Percentiles rank a stretch among this genome's conserved stretches.
phyloP scores from a whole-genome alignment of 106 monocot species.

The Platanthera zijinensis region DNA sequence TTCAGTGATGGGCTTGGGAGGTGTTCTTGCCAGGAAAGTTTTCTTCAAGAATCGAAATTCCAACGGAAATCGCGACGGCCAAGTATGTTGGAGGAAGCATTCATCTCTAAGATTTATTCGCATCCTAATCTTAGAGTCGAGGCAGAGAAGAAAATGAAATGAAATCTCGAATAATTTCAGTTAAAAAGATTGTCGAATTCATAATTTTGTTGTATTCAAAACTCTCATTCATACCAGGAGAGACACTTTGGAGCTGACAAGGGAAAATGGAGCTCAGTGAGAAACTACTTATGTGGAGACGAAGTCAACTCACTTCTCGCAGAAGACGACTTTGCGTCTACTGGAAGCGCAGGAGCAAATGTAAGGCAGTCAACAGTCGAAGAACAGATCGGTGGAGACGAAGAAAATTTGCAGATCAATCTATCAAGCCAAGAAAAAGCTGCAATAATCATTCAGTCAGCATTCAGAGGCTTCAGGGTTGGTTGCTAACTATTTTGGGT shows the following conservation, averaged over 20 bases:
- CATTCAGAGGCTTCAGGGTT: conserved; percentile 63
- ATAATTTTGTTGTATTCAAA: not conserved
- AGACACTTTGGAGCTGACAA: conserved; percentile 28
- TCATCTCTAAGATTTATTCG: not conserved
- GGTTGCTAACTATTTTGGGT: conserved; percentile 18
- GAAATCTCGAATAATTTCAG: not conserved
- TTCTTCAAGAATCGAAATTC: conserved; percentile 47
- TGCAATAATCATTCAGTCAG: conserved; percentile 56
- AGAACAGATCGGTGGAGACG: conserved; percentile 3
- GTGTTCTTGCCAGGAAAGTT: conserved; percentile 51
- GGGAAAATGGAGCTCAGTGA: conserved; percentile 39
- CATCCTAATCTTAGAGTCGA: not conserved
- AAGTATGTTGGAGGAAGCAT: not conserved
- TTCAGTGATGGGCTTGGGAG: conserved; percentile 44
- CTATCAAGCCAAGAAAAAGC: conserved; percentile 28
- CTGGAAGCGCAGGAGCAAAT: conserved; percentile 18
- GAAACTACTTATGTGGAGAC: conserved; percentile 47
- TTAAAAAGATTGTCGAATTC: too few relatives aligned
- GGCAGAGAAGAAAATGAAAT: too few relatives aligned
- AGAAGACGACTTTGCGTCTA: conserved; percentile 30
- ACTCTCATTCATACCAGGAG: conserved; percentile 16
- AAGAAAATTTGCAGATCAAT: conserved; percentile 4
- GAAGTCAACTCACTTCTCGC: conserved; percentile 33
- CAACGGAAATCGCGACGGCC: not conserved
- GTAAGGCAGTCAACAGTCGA: conserved; percentile 16